These are phyloP conservation scores for Cyclotella baltica DNA, from an alignment of 108 stramenopile genomes.

Conservation along the genomic window DNA sequence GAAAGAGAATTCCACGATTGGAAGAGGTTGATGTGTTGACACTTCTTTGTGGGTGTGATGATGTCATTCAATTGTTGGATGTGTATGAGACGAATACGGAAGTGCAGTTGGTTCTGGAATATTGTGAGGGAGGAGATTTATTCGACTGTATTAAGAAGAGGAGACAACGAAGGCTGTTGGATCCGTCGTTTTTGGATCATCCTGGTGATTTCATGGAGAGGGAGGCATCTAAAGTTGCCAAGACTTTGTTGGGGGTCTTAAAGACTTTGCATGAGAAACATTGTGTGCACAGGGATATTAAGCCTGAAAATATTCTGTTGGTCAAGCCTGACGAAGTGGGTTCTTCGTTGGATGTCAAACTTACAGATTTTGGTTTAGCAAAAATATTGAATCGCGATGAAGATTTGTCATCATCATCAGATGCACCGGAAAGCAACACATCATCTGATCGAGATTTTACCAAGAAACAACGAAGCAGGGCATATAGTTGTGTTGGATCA, in stretches of 20 bases:
- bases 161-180: constrained; percentile 45
- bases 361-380: constrained; percentile 93
- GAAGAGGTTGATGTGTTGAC: constrained; percentile 86
- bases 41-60: constrained; percentile 58
- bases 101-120: constrained; percentile 87
- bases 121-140: constrained; percentile 88
- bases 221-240: constrained; percentile 74
- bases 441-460: constrained; percentile 14
- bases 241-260: constrained; percentile 72
- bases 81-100: constrained; percentile 88
- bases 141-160: constrained; percentile 81
- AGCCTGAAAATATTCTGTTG: constrained; percentile 89
- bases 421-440: constrained; percentile 7
- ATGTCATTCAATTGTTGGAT: constrained; percentile 80
- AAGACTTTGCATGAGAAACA: constrained; percentile 64
- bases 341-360: constrained; percentile 65
- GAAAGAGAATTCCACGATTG: constrained; percentile 51
- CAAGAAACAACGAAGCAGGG: constrained; percentile 35
- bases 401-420: constrained; percentile 25
- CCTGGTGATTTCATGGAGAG: constrained; percentile 66
- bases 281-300: constrained; percentile 87
- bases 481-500: constrained; percentile 66
- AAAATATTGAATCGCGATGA: constrained; percentile 40
- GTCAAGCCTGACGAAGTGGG: constrained; percentile 48
- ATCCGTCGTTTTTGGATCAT: constrained; percentile 1